Base-by-base conservation (phyloP, 805 yeast species). In the Candida oleophila region DNA sequence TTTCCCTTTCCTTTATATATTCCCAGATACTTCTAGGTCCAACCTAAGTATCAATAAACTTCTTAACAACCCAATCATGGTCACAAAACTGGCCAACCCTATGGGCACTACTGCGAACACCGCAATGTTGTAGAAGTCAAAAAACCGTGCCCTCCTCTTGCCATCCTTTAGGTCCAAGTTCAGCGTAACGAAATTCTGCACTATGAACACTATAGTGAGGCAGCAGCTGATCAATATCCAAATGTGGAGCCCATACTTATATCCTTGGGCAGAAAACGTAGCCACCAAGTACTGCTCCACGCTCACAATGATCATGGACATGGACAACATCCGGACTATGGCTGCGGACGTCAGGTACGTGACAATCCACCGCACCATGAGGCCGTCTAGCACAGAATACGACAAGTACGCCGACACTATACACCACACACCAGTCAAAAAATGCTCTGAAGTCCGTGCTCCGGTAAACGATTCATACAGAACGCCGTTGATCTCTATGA, bases 21-120 rank as follows among this genome's bases (percentile, higher is more conserved):
- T 25, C 19, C 37, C 43, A 21, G 28, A 21, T 3, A 38, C 18
- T n/a, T 61, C 80, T 5, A 77, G 62, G 50, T 86, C 95, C 44
- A 89, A 63, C 47, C 96, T 76, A 43, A 89, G 73, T 21, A 90
- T 87, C 53, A 90, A 73, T 42, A 90, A 68, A 42, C 87, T 80
- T 49, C 98, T 69, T 15, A 92, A 68, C 34, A 92, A 68, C 0
- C 91, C 94, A 33, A 90, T 73, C 96, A 91, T 89, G 2, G 98
- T 90, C 20, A 91, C 67, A 58, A 94, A 92, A 55, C 97, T 88
- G 3, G 98, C 97, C 49, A 92, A 59, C 0, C 99, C 98, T 15
- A 92, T 89, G 0, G 99, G 99, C n/a, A 92, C 97, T 36, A 92
- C 99, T 2, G 98, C 97, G 69, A 89, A 92, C 1, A 92, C 97